Evolutionary conservation across 441 rosid species (phyloP).

Genomic region (Pelargonium myrrhifolium): DNA sequence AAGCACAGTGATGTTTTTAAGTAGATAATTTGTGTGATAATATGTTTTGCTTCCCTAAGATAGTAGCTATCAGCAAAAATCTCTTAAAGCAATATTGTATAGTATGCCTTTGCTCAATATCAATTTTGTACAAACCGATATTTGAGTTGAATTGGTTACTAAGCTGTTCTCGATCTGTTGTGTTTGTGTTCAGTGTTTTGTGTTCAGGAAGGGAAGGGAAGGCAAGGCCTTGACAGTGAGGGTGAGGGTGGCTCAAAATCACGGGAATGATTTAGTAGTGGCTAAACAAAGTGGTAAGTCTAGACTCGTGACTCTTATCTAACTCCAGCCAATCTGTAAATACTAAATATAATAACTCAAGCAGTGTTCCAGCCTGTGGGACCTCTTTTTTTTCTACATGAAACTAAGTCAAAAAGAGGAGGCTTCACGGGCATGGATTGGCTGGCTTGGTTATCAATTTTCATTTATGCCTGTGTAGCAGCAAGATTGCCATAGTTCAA

Average conservation of each 20-base stretch:
- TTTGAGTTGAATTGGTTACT: too few species aligned
- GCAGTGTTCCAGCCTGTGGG: neutral
- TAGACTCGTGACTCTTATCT: slow-evolving; percentile 2
- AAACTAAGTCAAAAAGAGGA: slow-evolving; percentile 2
- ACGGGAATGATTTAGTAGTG: neutral
- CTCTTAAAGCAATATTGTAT: too few species aligned
- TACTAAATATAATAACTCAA: neutral
- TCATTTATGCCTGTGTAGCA: neutral
- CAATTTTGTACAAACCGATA: too few species aligned
- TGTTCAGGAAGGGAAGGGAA: too few species aligned
- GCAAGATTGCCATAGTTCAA: neutral
- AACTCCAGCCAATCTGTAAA: neutral
- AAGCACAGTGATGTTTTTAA: neutral
- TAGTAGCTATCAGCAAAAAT: neutral
- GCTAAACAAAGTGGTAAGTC: neutral
- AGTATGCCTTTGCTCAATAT: too few species aligned
- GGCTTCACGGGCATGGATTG: slow-evolving; percentile 3
- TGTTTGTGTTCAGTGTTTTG: too few species aligned
- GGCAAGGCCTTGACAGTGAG: too few species aligned
- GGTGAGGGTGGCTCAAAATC: neutral
- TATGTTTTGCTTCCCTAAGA: neutral
- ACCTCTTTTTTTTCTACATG: neutral
- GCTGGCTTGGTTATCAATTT: too few species aligned
- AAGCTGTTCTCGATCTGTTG: too few species aligned
- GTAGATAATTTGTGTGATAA: neutral